A percentile compares a stretch with the other conserved stretches of the same genome.
Evolutionary conservation across 495 filamentous ascomycete species (phyloP).

Genomic region (Penicillium desertorum): DNA sequence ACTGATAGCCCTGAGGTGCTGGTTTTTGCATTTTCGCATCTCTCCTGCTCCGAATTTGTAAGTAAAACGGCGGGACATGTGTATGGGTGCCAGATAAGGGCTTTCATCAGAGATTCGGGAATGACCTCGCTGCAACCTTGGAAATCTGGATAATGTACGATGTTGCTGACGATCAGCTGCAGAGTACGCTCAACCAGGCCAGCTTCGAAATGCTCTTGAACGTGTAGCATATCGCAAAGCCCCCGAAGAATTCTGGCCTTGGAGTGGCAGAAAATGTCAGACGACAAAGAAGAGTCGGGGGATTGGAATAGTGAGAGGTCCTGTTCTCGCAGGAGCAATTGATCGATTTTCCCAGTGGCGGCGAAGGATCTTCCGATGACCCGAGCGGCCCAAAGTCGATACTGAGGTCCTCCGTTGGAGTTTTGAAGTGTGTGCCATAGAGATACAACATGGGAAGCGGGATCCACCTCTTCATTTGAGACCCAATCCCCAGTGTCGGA

Average conservation of each 20-base stretch:
- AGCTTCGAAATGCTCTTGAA: slow-evolving; percentile 59
- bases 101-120: slow-evolving; percentile 39
- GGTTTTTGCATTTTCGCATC: slow-evolving; percentile 11
- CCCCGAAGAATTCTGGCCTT: slow-evolving; percentile 58
- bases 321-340: slow-evolving; percentile 44
- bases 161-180: slow-evolving; percentile 63
- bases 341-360: slow-evolving; percentile 61
- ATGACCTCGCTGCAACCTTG: slow-evolving; percentile 48
- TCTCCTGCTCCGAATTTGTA: slow-evolving; percentile 18
- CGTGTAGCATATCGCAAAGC: slow-evolving; percentile 66
- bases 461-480: slow-evolving; percentile 59
- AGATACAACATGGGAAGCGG: slow-evolving; percentile 57
- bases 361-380: slow-evolving; percentile 84
- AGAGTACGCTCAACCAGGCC: slow-evolving; percentile 78
- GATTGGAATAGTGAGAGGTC: slow-evolving; percentile 29
- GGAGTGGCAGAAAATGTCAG: slow-evolving; percentile 34
- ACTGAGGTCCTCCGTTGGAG: slow-evolving; percentile 60
- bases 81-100: slow-evolving; percentile 49
- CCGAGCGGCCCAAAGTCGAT: slow-evolving; percentile 78
- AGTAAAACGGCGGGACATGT: slow-evolving; percentile 32
- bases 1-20: slow-evolving; percentile 25
- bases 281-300: slow-evolving; percentile 1
- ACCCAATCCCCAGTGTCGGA: slow-evolving; percentile 57
- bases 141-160: slow-evolving; percentile 46
- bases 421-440: slow-evolving; percentile 73